Conservation (phyloP, 768 basidiomycete species). For the Rhizopogon sp. region DNA sequence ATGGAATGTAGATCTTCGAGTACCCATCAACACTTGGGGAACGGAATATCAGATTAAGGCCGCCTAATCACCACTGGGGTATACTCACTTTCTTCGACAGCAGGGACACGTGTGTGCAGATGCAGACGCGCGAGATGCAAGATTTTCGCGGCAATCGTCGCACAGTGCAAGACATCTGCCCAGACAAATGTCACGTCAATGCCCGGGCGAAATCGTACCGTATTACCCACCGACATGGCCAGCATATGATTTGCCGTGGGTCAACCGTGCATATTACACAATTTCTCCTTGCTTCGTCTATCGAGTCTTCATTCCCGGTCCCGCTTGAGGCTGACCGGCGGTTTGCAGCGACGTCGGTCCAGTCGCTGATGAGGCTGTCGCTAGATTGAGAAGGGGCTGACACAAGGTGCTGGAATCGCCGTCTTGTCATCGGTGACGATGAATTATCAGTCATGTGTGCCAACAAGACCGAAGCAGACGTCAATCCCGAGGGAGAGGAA, state of each 20-base stretch:
- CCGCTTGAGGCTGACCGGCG: constrained; percentile 13
- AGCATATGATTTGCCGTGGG: constrained; percentile 68
- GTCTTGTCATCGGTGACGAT: constrained; percentile 45
- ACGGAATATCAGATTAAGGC: neutral
- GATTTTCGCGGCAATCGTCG: constrained; percentile 49
- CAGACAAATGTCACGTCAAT: neutral
- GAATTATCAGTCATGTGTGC: constrained; percentile 47
- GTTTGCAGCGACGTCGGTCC: constrained; percentile 25
- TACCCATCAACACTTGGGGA: constrained; percentile 26
- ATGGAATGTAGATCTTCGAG: constrained; percentile 31
- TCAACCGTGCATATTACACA: constrained; percentile 76
- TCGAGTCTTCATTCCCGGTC: constrained; percentile 17
- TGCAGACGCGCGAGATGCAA: constrained; percentile 43
- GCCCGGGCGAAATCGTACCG: neutral
- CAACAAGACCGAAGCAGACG: constrained; percentile 41
- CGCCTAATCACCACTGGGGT: constrained; percentile 1
- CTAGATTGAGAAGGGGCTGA: constrained; percentile 11
- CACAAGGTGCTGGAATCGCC: constrained; percentile 37
- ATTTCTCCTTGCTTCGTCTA: constrained; percentile 26
- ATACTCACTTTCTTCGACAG: constrained; percentile 41
- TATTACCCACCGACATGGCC: constrained; percentile 72
- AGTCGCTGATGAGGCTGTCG: constrained; percentile 16
- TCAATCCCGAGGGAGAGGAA: constrained; percentile 24
- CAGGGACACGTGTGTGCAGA: constrained; percentile 50
- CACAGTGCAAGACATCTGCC: constrained; percentile 46